Conservation (phyloP, 2,329 filamentous ascomycete genomes). For the Pseudohalonectria lignicola region DNA sequence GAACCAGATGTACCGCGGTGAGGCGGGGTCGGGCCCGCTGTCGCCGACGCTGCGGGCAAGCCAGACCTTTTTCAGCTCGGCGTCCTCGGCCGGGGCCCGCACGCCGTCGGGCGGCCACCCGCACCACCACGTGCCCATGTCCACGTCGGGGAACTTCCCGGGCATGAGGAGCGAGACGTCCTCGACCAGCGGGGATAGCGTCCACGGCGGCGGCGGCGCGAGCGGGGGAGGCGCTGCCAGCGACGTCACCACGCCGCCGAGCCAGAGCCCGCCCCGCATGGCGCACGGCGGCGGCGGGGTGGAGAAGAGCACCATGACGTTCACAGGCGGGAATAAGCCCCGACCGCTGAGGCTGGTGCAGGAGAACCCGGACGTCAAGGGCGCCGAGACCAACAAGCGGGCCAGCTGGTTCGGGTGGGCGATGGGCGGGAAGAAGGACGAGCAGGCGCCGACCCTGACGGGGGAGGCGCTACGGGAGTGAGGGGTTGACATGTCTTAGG, state of each 20-base stretch:
- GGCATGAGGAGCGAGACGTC: slow-evolving; percentile 57
- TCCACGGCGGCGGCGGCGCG: slow-evolving; percentile 37
- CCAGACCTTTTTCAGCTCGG: slow-evolving; percentile 46
- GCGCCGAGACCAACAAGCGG: slow-evolving; percentile 40
- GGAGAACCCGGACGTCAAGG: slow-evolving; percentile 49
- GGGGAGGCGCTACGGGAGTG: slow-evolving; percentile 15
- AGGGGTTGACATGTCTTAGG: no score
- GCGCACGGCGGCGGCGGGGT: slow-evolving; percentile 19
- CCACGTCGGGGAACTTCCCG: slow-evolving; percentile 51
- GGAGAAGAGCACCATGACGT: slow-evolving; percentile 44
- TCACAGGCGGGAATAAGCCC: slow-evolving; percentile 54
- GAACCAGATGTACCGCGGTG: slow-evolving; percentile 80
- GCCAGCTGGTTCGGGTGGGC: slow-evolving; percentile 57
- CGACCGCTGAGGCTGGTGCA: slow-evolving; percentile 80
- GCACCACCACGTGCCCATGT: slow-evolving; percentile 23
- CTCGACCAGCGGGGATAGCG: slow-evolving; percentile 57
- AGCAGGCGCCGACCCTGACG: slow-evolving; percentile 5
- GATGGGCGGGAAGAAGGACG: slow-evolving; percentile 40
- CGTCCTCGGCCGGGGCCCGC: slow-evolving; percentile 32
- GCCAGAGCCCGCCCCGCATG: slow-evolving; percentile 40
- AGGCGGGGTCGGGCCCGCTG: slow-evolving; percentile 52
- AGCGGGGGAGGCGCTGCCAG: slow-evolving; percentile 25
- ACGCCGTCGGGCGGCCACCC: slow-evolving; percentile 38
- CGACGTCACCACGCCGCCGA: slow-evolving; percentile 33
- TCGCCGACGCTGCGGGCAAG: slow-evolving; percentile 50